phyloP scores from a whole-genome alignment of 2,329 filamentous ascomycete species.

The Ceratocystiopsis sp. region DNA sequence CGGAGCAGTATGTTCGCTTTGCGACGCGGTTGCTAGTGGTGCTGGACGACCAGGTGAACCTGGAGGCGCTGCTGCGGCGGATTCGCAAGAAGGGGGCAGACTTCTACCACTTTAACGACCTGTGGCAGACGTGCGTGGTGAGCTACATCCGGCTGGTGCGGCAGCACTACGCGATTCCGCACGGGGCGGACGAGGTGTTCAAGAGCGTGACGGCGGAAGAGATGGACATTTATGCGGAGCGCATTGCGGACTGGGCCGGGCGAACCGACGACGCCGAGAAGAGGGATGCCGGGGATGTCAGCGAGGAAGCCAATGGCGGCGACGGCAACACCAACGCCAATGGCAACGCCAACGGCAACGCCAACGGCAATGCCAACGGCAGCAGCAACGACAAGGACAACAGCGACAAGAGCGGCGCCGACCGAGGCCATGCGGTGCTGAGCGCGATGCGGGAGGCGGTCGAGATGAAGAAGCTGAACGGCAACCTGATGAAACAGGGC shows the following conservation, averaged over 20 bases:
- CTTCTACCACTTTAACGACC: conserved; percentile 43
- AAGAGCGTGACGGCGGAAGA: conserved; percentile 36
- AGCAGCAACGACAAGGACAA: too few species aligned
- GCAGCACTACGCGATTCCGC: conserved; percentile 26
- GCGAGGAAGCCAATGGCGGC: too few species aligned
- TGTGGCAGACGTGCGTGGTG: conserved; percentile 40
- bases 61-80: conserved; percentile 63
- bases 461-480: conserved; percentile 57
- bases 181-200: conserved; percentile 34
- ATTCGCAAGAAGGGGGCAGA: conserved; percentile 71
- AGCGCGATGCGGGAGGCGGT: conserved; percentile 40
- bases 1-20: conserved; percentile 69
- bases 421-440: conserved; percentile 18
- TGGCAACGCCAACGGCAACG: too few species aligned
- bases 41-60: conserved; percentile 54
- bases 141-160: conserved; percentile 37
- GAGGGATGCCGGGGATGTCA: conserved; percentile 4
- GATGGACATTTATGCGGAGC: conserved; percentile 38
- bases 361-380: too few species aligned
- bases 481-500: conserved; percentile 67
- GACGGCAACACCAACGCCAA: too few species aligned
- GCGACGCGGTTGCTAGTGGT: conserved; percentile 60
- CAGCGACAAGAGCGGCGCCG: too few species aligned
- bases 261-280: conserved; percentile 19
- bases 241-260: conserved; percentile 37